A percentile compares a stretch with the other conserved stretches of the same genome.
phyloP scores from a whole-genome alignment of 192 early-diverging fungal genomes.

The Oehlia diaphana region DNA sequence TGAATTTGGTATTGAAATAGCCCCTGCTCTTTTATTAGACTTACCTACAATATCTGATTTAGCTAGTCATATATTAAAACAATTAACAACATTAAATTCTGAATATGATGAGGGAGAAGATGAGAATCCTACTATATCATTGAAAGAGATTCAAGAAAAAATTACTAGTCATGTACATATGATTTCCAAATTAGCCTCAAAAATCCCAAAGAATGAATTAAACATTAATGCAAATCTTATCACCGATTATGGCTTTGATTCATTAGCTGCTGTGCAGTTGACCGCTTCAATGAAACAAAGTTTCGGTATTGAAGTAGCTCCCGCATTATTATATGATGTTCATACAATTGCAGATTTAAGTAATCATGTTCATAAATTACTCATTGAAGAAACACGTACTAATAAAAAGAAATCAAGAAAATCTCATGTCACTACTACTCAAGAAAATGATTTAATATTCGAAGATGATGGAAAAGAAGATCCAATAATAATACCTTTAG shows the following conservation, averaged over 20 bases:
- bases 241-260: slow-evolving; percentile 26
- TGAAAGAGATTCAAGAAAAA: background rate
- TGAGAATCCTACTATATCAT: background rate
- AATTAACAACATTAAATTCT: background rate
- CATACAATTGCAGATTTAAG: background rate
- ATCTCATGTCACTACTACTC: background rate
- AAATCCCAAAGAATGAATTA: background rate
- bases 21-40: slow-evolving; percentile 9
- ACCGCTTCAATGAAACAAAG: slow-evolving; percentile 19
- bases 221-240: slow-evolving; percentile 16
- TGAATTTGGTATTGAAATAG: slow-evolving; percentile 18
- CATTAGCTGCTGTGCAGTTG: slow-evolving; percentile 19
- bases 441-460: background rate
- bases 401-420: background rate
- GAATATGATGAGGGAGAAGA: background rate
- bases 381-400: background rate
- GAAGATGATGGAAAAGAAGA: slow-evolving; percentile 11
- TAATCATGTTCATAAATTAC: background rate
- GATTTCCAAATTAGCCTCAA: background rate
- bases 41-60: slow-evolving; percentile 2
- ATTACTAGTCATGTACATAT: background rate
- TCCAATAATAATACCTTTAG: slow-evolving; percentile 2
- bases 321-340: slow-evolving; percentile 10
- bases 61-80: background rate
- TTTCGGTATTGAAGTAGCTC: slow-evolving; percentile 14